Conservation (phyloP, 2,329 filamentous ascomycete species). For the Plenodomus biglobosus region DNA sequence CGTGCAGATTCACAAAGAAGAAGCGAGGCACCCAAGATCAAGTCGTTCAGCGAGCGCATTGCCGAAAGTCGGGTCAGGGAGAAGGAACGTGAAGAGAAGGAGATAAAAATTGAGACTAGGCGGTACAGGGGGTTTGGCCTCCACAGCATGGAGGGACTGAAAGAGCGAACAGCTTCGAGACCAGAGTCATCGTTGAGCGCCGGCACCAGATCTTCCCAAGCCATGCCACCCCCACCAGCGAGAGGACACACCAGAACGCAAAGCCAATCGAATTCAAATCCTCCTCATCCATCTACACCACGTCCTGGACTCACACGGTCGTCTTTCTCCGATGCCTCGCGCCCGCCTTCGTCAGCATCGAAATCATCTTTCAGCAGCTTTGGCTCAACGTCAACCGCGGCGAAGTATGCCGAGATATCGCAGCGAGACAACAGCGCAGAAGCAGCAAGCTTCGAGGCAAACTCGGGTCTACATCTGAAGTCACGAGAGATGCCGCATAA, state of each 20-base stretch:
- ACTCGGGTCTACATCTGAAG: conserved; percentile 80
- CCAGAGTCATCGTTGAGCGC: conserved; percentile 32
- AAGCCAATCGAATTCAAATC: conserved; percentile 21
- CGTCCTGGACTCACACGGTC: conserved; percentile 29
- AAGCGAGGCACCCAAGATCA: conserved; percentile 40
- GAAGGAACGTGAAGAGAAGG: conserved; percentile 48
- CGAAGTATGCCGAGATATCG: conserved; percentile 37
- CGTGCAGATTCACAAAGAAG: conserved; percentile 49
- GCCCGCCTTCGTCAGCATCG: conserved; percentile 24
- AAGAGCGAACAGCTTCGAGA: conserved; percentile 28
- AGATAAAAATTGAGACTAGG: conserved; percentile 47
- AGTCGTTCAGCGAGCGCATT: conserved; percentile 83
- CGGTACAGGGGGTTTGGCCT: conserved; percentile 47
- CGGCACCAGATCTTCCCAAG: conserved; percentile 21
- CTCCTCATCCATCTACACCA: conserved; percentile 17
- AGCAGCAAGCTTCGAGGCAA: conserved; percentile 66
- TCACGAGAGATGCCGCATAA: conserved; percentile 81
- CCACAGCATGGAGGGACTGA: conserved; percentile 29
- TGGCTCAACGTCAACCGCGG: conserved; percentile 18
- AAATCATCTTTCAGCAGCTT: conserved; percentile 26
- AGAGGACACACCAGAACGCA: conserved; percentile 16
- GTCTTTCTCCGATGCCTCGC: conserved; percentile 19
- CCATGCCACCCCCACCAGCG: conserved; percentile 17
- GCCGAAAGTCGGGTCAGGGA: conserved; percentile 61
- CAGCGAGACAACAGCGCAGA: conserved; percentile 54